These are phyloP conservation scores for Hypomyces rosellus DNA, from an alignment of 2,329 filamentous ascomycete species.

Conservation along the genomic window DNA sequence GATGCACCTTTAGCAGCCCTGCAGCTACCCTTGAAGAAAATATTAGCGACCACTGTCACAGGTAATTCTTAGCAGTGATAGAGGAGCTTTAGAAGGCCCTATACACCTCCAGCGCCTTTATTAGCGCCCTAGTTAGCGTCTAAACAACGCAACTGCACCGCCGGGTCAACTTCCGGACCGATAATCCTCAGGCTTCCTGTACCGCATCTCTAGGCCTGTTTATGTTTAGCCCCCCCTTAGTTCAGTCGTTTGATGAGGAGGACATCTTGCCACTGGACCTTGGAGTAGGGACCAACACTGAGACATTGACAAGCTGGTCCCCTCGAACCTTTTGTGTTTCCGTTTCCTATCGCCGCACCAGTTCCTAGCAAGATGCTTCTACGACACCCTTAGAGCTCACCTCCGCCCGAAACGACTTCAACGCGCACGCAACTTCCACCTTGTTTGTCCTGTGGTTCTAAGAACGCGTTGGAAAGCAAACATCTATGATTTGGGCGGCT, in stretches of 20 bases:
- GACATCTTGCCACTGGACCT: constrained; percentile 9
- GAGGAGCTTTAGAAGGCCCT: too few relatives aligned
- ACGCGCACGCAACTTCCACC: constrained; percentile 6
- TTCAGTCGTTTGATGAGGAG: constrained; percentile 7
- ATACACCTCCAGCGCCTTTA: too few relatives aligned
- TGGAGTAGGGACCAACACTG: not conserved
- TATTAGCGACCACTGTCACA: too few relatives aligned
- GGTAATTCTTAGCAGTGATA: too few relatives aligned
- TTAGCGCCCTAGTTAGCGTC: too few relatives aligned
- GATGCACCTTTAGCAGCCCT: too few relatives aligned
- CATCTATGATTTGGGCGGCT: not conserved
- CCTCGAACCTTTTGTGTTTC: not conserved
- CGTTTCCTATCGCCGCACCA: constrained; percentile 8
- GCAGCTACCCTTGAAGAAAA: too few relatives aligned
- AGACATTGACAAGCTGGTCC: constrained; percentile 10
- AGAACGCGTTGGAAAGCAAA: constrained; percentile 1
- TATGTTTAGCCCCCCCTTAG: too few relatives aligned
- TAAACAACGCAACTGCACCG: not conserved
- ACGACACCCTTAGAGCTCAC: constrained; percentile 18
- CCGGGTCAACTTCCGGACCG: constrained; percentile 32
- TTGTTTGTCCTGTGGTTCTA: not conserved
- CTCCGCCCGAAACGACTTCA: constrained; percentile 17
- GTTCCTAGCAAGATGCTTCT: constrained; percentile 22
- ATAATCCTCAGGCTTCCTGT: constrained; percentile 13
- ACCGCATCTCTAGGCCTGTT: constrained; percentile 1